A percentile compares a stretch with the other conserved stretches of the same genome.
Evolutionary conservation across 192 early-diverging fungal species (phyloP).

Genomic region (Allomyces macrogynus): DNA sequence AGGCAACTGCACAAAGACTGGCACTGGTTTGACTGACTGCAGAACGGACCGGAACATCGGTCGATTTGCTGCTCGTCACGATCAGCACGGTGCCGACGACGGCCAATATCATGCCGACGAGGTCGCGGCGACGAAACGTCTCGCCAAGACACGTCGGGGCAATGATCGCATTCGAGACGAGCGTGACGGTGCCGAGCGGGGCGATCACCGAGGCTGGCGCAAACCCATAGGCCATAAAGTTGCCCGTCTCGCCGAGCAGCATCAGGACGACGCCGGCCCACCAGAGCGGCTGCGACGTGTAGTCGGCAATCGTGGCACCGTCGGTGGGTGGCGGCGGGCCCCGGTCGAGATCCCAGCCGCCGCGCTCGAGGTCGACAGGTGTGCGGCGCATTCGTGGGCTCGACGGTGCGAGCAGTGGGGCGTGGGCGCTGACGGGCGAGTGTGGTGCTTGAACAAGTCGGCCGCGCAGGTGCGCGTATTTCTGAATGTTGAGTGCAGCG

Average conservation of each 20-base stretch:
- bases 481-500: slow-evolving; percentile 52
- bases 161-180: slow-evolving; percentile 47
- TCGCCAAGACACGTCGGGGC: slow-evolving; percentile 49
- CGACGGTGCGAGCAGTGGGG: neutral
- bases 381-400: neutral
- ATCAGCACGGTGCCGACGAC: slow-evolving; percentile 41
- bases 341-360: slow-evolving; percentile 6
- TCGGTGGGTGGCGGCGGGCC: neutral
- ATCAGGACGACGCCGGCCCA: slow-evolving; percentile 49
- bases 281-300: slow-evolving; percentile 34
- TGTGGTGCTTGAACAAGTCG: slow-evolving; percentile 10
- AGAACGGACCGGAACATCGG: slow-evolving; percentile 23
- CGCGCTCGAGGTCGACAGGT: slow-evolving; percentile 5
- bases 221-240: slow-evolving; percentile 47
- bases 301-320: slow-evolving; percentile 9
- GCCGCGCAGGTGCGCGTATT: slow-evolving; percentile 21
- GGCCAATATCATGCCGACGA: slow-evolving; percentile 36
- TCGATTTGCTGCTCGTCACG: slow-evolving; percentile 34
- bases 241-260: slow-evolving; percentile 34
- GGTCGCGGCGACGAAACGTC: slow-evolving; percentile 31
- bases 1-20: neutral
- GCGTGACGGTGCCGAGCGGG: slow-evolving; percentile 47
- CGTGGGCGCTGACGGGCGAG: slow-evolving; percentile 1
- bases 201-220: slow-evolving; percentile 52
- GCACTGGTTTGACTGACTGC: neutral